Percentiles rank a stretch among this genome's conserved stretches.
Conservation (phyloP, 2,329 filamentous ascomycete species). For the Arthrobotrys musiformis region DNA sequence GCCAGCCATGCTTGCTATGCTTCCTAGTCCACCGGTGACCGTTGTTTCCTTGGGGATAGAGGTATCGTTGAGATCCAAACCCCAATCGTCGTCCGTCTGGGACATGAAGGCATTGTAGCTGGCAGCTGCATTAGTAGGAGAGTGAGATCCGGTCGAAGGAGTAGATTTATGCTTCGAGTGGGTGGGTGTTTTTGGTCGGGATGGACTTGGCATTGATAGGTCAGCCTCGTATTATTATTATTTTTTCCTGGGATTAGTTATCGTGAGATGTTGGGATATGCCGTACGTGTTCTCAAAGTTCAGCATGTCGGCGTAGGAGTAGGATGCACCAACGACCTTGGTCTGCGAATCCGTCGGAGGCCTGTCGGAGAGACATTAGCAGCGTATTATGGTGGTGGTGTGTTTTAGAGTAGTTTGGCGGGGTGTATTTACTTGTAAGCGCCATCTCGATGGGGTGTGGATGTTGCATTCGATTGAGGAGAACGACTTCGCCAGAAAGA, state of each 20-base stretch:
- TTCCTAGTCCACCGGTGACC: conserved; percentile 44
- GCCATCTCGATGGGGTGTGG: conserved; percentile 68
- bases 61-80: conserved; percentile 75
- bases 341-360: conserved; percentile 56
- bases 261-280: background rate
- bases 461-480: conserved; percentile 63
- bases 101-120: conserved; percentile 84
- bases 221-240: conserved; percentile 40
- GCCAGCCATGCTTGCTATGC: conserved; percentile 52
- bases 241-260: background rate
- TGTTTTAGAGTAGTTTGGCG: background rate
- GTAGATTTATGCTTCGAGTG: conserved; percentile 69
- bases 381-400: background rate
- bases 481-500: conserved; percentile 82
- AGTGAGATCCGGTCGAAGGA: conserved; percentile 61
- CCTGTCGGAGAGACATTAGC: conserved; percentile 39
- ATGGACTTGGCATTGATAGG: conserved; percentile 22
- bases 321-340: conserved; percentile 86
- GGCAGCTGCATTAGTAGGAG: conserved; percentile 68
- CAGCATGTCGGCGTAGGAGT: conserved; percentile 94
- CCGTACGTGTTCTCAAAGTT: conserved; percentile 82
- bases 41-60: conserved; percentile 29
- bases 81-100: conserved; percentile 85
- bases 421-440: conserved; percentile 66
- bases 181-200: conserved; percentile 63